Evolutionary conservation across 192 early-diverging fungal species (phyloP).

Genomic region (Coemansia umbellata): DNA sequence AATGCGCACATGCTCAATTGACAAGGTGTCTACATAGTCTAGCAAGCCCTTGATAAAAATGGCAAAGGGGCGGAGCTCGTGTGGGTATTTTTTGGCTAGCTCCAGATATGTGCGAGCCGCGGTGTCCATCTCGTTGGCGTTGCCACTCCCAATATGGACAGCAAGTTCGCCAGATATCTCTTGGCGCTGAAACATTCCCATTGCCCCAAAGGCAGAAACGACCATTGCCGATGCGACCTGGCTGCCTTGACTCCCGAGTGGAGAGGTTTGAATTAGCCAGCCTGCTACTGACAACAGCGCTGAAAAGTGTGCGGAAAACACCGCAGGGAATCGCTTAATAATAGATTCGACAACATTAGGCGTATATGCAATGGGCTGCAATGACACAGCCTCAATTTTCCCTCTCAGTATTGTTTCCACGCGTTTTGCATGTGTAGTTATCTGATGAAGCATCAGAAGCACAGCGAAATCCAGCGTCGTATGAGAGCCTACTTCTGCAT

Average conservation of each 20-base stretch:
- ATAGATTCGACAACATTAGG: constrained; percentile 10
- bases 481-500: constrained; percentile 42
- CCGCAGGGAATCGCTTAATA: constrained; percentile 19
- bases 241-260: constrained; percentile 48
- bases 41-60: constrained; percentile 69
- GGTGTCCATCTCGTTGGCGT: constrained; percentile 59
- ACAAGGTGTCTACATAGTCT: constrained; percentile 68
- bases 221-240: constrained; percentile 22
- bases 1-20: constrained; percentile 58
- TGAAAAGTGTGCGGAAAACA: constrained; percentile 33
- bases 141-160: constrained; percentile 73
- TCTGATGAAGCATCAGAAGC: constrained; percentile 39
- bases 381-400: constrained; percentile 22
- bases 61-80: constrained; percentile 56
- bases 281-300: constrained; percentile 58
- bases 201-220: constrained; percentile 27
- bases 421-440: constrained; percentile 29
- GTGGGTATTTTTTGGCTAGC: constrained; percentile 51
- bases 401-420: constrained; percentile 21
- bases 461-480: constrained; percentile 46
- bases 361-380: constrained; percentile 18
- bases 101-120: constrained; percentile 55
- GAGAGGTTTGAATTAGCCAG: constrained; percentile 50
- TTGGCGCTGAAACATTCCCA: constrained; percentile 68
- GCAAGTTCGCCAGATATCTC: constrained; percentile 75